Percentiles rank a stretch among this genome's conserved stretches.
Conservation (phyloP, 352 stramenopile species). For the Phytophthora syringae region DNA sequence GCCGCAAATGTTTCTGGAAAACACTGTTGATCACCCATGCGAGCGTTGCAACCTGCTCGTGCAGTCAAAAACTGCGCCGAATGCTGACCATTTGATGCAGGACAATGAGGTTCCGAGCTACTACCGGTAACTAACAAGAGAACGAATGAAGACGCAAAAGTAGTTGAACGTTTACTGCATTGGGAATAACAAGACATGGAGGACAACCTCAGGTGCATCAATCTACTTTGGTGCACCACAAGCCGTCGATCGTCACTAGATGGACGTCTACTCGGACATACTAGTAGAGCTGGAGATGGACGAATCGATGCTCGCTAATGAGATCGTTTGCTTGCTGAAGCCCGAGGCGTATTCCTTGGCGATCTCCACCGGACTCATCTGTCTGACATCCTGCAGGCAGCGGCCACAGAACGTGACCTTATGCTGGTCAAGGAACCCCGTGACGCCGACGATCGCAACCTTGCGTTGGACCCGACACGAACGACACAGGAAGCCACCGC, state of each 20-base stretch:
- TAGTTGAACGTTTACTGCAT: background rate
- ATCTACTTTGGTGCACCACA: slow-evolving; percentile 3
- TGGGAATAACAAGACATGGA: background rate
- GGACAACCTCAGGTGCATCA: background rate
- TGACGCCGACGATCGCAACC: slow-evolving; percentile 30
- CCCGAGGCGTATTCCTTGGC: slow-evolving; percentile 15
- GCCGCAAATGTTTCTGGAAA: slow-evolving; percentile 59
- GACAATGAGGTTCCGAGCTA: too few species aligned
- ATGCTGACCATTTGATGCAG: too few species aligned
- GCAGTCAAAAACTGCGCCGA: slow-evolving; percentile 56
- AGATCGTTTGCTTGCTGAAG: slow-evolving; percentile 16
- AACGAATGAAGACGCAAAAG: background rate
- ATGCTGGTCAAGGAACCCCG: slow-evolving; percentile 27
- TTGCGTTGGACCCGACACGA: slow-evolving; percentile 42
- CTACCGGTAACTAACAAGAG: background rate
- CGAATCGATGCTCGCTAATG: slow-evolving; percentile 13
- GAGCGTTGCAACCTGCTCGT: slow-evolving; percentile 53
- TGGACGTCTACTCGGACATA: slow-evolving; percentile 11
- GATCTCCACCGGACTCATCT: slow-evolving; percentile 25
- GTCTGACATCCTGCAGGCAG: slow-evolving; percentile 25
- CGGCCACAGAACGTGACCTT: slow-evolving; percentile 36
- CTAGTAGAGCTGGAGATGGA: slow-evolving; percentile 13
- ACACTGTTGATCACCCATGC: slow-evolving; percentile 65
- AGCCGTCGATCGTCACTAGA: background rate
- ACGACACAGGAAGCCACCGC: slow-evolving; percentile 38